Percentiles rank a stretch among this genome's conserved stretches.
Conservation (phyloP, 2,329 filamentous ascomycete species). For the Fusarium sp. region DNA sequence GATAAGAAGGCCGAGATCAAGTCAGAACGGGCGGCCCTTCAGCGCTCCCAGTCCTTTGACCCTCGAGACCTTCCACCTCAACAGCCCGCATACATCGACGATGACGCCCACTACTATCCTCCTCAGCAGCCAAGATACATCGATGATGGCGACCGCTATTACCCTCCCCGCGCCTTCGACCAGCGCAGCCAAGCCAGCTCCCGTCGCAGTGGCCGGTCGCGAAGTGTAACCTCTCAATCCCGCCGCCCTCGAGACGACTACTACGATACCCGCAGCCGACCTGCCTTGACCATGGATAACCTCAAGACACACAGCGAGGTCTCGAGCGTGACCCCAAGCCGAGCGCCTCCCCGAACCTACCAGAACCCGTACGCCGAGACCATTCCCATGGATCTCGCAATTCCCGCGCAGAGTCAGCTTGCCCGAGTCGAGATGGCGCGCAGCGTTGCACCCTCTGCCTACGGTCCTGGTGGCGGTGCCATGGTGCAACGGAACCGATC, state of each 20-base stretch:
- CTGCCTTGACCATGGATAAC: conserved; percentile 63
- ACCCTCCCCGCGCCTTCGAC: conserved; percentile 49
- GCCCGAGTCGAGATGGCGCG: conserved; percentile 42
- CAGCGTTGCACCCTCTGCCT: conserved; percentile 37
- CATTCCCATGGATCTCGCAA: conserved; percentile 54
- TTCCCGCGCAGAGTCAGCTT: conserved; percentile 48
- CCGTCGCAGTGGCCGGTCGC: conserved; percentile 54
- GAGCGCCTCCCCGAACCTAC: conserved; percentile 55
- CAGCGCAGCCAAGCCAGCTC: conserved; percentile 54
- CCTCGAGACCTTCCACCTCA: conserved; percentile 31
- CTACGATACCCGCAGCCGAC: conserved; percentile 45
- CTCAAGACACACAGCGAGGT: conserved; percentile 65
- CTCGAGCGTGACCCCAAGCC: conserved; percentile 59
- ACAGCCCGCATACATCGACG: background rate
- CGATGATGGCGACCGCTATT: conserved; percentile 47
- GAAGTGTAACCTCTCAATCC: conserved; percentile 47
- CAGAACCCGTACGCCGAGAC: conserved; percentile 49
- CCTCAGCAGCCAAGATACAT: conserved; percentile 30
- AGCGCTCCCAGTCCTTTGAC: conserved; percentile 71
- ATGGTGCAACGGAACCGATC: conserved; percentile 52
- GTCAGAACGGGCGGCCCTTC: conserved; percentile 66
- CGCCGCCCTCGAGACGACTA: conserved; percentile 45
- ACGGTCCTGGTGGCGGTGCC: conserved; percentile 29
- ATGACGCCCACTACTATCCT: background rate
- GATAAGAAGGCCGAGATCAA: conserved; percentile 87